A percentile compares a stretch with the other conserved stretches of the same genome.
Evolutionary conservation across 257 asterid species (phyloP).

Genomic region (Penstemon newberryi): DNA sequence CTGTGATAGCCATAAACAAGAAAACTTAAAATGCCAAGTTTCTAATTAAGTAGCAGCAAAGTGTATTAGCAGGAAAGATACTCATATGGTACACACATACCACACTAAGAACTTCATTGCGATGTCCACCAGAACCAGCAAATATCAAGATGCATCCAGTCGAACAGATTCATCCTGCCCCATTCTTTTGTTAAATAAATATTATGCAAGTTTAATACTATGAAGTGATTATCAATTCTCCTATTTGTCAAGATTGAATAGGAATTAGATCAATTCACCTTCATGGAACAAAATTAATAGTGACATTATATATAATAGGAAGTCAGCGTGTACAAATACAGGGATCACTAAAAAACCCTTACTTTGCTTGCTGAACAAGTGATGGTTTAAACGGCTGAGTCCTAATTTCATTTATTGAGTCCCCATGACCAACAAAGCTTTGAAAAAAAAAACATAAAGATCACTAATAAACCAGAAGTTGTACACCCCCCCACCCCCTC

Average conservation of each 20-base stretch:
- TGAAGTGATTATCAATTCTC: too few relatives aligned
- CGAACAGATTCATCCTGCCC: too few relatives aligned
- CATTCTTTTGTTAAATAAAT: too few relatives aligned
- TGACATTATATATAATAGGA: background rate
- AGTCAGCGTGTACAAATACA: constrained; percentile 16
- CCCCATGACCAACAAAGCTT: constrained; percentile 97
- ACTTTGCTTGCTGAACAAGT: constrained; percentile 98
- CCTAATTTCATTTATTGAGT: constrained; percentile 87
- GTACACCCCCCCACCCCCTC: background rate
- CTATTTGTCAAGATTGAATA: background rate
- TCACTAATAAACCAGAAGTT: background rate
- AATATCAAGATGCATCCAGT: too few relatives aligned
- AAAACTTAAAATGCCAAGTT: constrained; percentile 25
- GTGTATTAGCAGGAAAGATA: background rate
- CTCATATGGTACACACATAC: too few relatives aligned
- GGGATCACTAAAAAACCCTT: constrained; percentile 25
- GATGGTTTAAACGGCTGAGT: constrained; percentile 91
- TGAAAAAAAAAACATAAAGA: constrained; percentile 35
- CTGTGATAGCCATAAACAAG: constrained; percentile 40
- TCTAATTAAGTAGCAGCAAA: background rate
- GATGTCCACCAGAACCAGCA: too few relatives aligned
- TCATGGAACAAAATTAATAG: background rate
- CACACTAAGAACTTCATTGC: too few relatives aligned
- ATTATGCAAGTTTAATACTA: too few relatives aligned
- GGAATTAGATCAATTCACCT: background rate